Base-by-base conservation (phyloP, 768 basidiomycete genomes). In the Tubosaeta sp. region DNA sequence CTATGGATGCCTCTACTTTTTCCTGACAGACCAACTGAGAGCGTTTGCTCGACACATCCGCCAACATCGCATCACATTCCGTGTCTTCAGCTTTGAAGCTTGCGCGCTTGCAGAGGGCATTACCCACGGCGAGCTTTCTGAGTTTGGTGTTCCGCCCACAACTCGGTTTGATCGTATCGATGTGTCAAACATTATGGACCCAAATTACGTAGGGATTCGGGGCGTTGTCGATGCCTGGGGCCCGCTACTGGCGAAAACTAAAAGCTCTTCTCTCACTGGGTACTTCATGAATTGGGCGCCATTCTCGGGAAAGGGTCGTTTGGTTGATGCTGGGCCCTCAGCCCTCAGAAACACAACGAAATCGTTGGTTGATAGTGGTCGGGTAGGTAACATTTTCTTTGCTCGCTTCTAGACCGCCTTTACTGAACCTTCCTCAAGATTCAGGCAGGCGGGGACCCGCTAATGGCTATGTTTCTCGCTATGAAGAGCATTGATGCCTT, bases 1-100 rank as follows among this genome's bases (percentile, higher is more conserved):
- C 31, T 77, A 74, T 50, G 79, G 79, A 5, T 80, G 77, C 46
- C 72, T 80, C 31, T 78, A 77, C 59, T 78, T 79, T 50, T 72
- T 71, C 53, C 50, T 80, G 26, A 65, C 70, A 5, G 66, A 74
- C 12, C 65, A 78, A 53, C 65, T 80, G 12, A 61, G 61, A 16
- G 58, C 58, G 0, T 77, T 80, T 58, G 57, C 68, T 0, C 38
- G 58, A 17, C 71, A 73, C 4, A 55, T 78, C 31, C 66, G 65
- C 14, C 64, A 58, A 19, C 66, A 71, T 41, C 55, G 58, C 14
- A 63, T 77, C 33, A 55, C 66, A 0, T 69, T 80, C 44, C 62
- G 57, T 22, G 50, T 77, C 10, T 62, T 64, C 25, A 44, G 51
- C 54, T 70, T 64, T 37, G 76, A 82, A 50, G 70, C 79, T 6